Evolutionary conservation across 768 basidiomycete species (phyloP).

Genomic region (Tylopilus felleus): DNA sequence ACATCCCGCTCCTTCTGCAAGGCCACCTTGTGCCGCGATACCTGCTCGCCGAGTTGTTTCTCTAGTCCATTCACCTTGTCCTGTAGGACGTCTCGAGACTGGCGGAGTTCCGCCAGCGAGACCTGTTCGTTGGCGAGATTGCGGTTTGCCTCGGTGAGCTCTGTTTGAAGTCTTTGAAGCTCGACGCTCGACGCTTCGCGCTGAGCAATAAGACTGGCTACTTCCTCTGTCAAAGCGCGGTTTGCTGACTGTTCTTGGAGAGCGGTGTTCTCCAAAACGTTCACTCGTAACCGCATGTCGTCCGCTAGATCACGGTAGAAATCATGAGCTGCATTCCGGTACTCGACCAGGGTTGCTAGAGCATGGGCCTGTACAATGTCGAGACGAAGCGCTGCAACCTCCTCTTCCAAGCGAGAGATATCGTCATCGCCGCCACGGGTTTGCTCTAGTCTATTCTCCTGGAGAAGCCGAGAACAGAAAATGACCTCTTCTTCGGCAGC

Average conservation of each 20-base stretch:
- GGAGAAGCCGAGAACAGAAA: slow-evolving; percentile 12
- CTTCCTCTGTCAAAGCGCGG: slow-evolving; percentile 30
- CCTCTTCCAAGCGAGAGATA: slow-evolving; percentile 17
- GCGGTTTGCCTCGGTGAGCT: slow-evolving; percentile 28
- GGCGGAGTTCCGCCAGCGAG: slow-evolving; percentile 13
- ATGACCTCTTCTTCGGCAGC: slow-evolving; percentile 17
- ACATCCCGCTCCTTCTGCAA: slow-evolving; percentile 48
- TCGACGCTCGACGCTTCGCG: slow-evolving; percentile 42
- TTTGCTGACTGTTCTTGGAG: slow-evolving; percentile 18
- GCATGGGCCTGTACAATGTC: slow-evolving; percentile 16
- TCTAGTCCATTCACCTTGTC: slow-evolving; percentile 26
- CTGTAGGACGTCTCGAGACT: slow-evolving; percentile 24
- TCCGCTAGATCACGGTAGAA: slow-evolving; percentile 39
- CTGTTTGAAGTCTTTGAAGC: slow-evolving; percentile 39
- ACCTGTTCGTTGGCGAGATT: slow-evolving; percentile 23
- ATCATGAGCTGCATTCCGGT: slow-evolving; percentile 24
- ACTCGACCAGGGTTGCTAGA: slow-evolving; percentile 11
- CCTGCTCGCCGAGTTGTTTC: slow-evolving; percentile 31
- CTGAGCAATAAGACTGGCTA: slow-evolving; percentile 39
- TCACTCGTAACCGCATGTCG: slow-evolving; percentile 28
- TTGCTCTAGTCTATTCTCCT: slow-evolving; percentile 4
- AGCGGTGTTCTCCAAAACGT: slow-evolving; percentile 5
- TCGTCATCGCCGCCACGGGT: neutral
- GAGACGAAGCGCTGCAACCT: slow-evolving; percentile 11
- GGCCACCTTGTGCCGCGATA: slow-evolving; percentile 32